Conservation (phyloP, 129 eudicot species). For the Flaveria ramosissima region DNA sequence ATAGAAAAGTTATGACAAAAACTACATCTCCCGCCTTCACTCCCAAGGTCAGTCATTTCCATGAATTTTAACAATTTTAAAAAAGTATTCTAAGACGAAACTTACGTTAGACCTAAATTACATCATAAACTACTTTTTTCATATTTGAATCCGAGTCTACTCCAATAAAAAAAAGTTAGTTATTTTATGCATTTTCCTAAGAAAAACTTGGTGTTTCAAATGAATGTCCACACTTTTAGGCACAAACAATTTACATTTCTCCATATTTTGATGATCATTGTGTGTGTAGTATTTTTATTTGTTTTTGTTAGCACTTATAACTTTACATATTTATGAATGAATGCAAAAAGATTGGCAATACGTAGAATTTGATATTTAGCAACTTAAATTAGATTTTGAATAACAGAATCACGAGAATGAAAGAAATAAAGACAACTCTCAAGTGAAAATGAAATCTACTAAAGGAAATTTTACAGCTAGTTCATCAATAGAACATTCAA, state of each 20-base stretch:
- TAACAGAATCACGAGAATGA: conserved; percentile 38
- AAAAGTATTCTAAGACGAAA: no score
- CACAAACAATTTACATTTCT: no score
- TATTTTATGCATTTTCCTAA: neutral
- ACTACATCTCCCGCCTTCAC: conserved; percentile 22
- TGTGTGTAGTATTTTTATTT: neutral
- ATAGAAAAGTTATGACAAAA: conserved; percentile 49
- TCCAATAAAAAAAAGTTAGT: neutral
- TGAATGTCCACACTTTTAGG: no score
- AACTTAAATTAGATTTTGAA: conserved; percentile 7
- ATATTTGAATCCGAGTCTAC: no score
- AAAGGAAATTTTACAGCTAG: conserved; percentile 28
- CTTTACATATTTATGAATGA: neutral
- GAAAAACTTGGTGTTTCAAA: neutral
- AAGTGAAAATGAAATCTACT: conserved; percentile 22
- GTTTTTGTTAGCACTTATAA: neutral
- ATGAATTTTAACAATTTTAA: neutral
- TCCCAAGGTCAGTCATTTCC: conserved; percentile 43
- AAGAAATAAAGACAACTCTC: conserved; percentile 15
- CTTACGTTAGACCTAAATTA: no score
- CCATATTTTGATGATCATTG: neutral
- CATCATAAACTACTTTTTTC: no score
- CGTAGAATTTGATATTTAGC: neutral
- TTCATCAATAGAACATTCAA: conserved; percentile 24
- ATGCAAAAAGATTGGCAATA: neutral